Evolutionary conservation across 169 alveolate species (phyloP).

Genomic region (Sarcocystis neurona): DNA sequence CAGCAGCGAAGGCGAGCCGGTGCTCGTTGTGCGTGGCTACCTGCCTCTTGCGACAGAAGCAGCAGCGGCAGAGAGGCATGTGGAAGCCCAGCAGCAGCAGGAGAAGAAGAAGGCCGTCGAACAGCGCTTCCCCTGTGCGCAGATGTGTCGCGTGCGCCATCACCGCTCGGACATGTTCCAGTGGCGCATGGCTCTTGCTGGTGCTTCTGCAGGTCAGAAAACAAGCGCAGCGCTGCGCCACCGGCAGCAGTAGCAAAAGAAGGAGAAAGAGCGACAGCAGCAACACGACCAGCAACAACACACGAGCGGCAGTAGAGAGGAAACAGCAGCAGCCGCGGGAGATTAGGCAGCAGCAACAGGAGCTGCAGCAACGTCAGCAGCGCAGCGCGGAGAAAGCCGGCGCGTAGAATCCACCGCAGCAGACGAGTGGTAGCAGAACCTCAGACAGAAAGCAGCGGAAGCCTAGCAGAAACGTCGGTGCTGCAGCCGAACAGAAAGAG

Average conservation of each 20-base stretch:
- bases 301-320: background rate
- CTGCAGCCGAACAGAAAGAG: no score
- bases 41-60: no score
- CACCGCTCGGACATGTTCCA: background rate
- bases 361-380: slow-evolving; percentile 28
- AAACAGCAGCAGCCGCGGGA: background rate
- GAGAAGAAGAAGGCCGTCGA: background rate
- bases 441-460: no score
- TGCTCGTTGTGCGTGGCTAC: background rate
- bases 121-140: background rate
- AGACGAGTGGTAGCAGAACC: no score
- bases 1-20: background rate
- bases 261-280: background rate
- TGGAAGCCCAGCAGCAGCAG: background rate
- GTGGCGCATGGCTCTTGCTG: background rate
- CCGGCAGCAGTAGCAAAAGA: background rate
- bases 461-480: no score
- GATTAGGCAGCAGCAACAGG: background rate
- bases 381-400: no score
- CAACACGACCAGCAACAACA: background rate
- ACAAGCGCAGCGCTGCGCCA: background rate
- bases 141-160: slow-evolving; percentile 1
- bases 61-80: background rate
- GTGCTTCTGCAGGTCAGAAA: background rate
- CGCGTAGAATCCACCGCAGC: no score